Percentiles rank a stretch among this genome's conserved stretches.
phyloP scores from a whole-genome alignment of 2,329 filamentous ascomycete genomes.

The Pseudogymnoascus sp. region DNA sequence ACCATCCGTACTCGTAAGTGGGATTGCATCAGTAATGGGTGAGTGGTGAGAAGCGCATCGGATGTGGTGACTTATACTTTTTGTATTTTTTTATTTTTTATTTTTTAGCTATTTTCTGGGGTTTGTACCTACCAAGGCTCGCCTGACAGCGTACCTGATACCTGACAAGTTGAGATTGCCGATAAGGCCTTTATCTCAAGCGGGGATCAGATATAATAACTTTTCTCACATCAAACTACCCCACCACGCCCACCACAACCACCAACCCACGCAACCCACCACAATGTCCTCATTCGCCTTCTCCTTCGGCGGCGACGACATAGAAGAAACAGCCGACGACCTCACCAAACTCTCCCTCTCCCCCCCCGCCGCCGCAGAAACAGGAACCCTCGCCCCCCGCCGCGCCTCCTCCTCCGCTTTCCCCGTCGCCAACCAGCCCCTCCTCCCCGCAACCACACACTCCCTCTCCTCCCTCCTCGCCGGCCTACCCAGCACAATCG shows the following conservation, averaged over 20 bases:
- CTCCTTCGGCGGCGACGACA: constrained; percentile 55
- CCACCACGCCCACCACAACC: neutral
- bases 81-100: neutral
- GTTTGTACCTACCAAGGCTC: neutral
- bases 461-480: constrained; percentile 43
- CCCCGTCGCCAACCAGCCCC: constrained; percentile 52
- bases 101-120: neutral
- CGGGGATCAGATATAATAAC: constrained; percentile 5
- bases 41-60: constrained; percentile 5
- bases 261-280: neutral
- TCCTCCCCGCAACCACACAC: constrained; percentile 48
- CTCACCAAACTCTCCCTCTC: constrained; percentile 2
- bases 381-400: constrained; percentile 21
- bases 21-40: constrained; percentile 53
- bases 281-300: constrained; percentile 36
- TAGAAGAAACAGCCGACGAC: constrained; percentile 36
- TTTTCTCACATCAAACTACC: constrained; percentile 5
- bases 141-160: neutral
- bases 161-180: neutral
- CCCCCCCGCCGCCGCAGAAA: constrained; percentile 25
- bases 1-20: too few species aligned
- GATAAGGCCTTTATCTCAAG: constrained; percentile 2
- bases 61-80: constrained; percentile 10
- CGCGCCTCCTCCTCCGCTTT: constrained; percentile 39
- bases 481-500: constrained; percentile 63